phyloP scores from a whole-genome alignment of 106 monocot species.

The Hemerocallis citrina region DNA sequence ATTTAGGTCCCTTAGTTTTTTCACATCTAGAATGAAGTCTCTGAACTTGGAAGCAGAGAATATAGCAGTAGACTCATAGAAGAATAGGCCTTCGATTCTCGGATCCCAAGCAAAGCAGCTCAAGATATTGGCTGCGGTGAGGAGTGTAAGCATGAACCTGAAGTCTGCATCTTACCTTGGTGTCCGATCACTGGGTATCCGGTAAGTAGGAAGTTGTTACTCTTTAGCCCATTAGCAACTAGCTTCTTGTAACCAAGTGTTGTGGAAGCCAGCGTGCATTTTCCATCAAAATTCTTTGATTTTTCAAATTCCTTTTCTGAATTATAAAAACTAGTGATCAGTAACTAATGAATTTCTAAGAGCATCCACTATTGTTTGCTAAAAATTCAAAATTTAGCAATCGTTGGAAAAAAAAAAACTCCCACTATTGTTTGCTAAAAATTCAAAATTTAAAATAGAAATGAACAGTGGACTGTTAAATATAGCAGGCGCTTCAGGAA shows the following conservation, averaged over 20 bases:
- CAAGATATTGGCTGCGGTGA: slow-evolving; percentile 11
- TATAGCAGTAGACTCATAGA: slow-evolving; percentile 74
- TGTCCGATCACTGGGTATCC: slow-evolving; percentile 72
- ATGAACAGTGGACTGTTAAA: too few relatives aligned
- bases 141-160: slow-evolving; percentile 62
- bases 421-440: too few relatives aligned
- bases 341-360: too few relatives aligned
- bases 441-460: too few relatives aligned
- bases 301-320: slow-evolving; percentile 43
- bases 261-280: slow-evolving; percentile 37
- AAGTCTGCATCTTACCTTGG: slow-evolving; percentile 78
- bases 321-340: too few relatives aligned
- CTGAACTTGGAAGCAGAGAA: slow-evolving; percentile 47
- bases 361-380: too few relatives aligned
- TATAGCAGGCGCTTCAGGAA: too few relatives aligned
- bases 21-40: slow-evolving; percentile 60
- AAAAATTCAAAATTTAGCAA: too few relatives aligned
- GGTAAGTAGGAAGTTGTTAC: slow-evolving; percentile 33
- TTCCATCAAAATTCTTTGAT: slow-evolving; percentile 34
- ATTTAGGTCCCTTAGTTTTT: slow-evolving; percentile 47
- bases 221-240: slow-evolving; percentile 46
- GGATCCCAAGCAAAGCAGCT: slow-evolving; percentile 74
- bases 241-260: slow-evolving; percentile 32
- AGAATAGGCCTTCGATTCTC: slow-evolving; percentile 55
- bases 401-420: too few relatives aligned